Percentiles rank a stretch among this genome's conserved stretches.
Evolutionary conservation across 768 basidiomycete species (phyloP).

Genomic region (Steccherinum ochraceum): DNA sequence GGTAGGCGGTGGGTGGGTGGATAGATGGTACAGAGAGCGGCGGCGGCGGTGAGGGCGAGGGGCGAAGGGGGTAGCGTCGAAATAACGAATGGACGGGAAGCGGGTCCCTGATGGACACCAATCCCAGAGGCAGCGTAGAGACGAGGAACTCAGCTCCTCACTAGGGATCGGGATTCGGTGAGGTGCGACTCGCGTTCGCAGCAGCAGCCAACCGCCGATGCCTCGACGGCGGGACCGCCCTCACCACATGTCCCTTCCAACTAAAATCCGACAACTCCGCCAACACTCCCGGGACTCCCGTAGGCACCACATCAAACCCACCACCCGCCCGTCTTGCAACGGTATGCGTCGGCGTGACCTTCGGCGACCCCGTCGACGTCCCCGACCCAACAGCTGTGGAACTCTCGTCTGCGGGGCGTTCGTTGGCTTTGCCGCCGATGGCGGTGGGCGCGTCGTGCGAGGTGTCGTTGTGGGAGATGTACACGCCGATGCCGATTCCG

Average conservation of each 20-base stretch:
- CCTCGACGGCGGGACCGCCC: slow-evolving; percentile 6
- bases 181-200: no score
- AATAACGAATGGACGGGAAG: slow-evolving; percentile 26
- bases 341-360: slow-evolving; percentile 60
- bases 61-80: no score
- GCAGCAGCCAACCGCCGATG: slow-evolving; percentile 6
- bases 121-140: slow-evolving; percentile 9
- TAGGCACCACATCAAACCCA: slow-evolving; percentile 15
- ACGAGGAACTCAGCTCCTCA: not conserved
- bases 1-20: no score
- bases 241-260: slow-evolving; percentile 4
- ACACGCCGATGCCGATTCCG: slow-evolving; percentile 56
- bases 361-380: slow-evolving; percentile 22
- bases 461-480: slow-evolving; percentile 44
- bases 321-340: slow-evolving; percentile 44
- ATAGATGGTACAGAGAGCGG: no score
- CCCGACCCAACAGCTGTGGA: slow-evolving; percentile 14
- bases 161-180: slow-evolving; percentile 7
- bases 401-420: slow-evolving; percentile 20
- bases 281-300: slow-evolving; percentile 11
- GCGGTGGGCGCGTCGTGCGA: slow-evolving; percentile 48
- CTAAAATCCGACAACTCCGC: slow-evolving; percentile 8
- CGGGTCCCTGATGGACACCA: slow-evolving; percentile 15
- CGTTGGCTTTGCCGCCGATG: slow-evolving; percentile 56
- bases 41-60: no score